Evolutionary conservation across 192 early-diverging fungal genomes (phyloP), one percentile per base, ranked within the genome.

Genomic region (Borealophlyctis nickersoniae): DNA sequence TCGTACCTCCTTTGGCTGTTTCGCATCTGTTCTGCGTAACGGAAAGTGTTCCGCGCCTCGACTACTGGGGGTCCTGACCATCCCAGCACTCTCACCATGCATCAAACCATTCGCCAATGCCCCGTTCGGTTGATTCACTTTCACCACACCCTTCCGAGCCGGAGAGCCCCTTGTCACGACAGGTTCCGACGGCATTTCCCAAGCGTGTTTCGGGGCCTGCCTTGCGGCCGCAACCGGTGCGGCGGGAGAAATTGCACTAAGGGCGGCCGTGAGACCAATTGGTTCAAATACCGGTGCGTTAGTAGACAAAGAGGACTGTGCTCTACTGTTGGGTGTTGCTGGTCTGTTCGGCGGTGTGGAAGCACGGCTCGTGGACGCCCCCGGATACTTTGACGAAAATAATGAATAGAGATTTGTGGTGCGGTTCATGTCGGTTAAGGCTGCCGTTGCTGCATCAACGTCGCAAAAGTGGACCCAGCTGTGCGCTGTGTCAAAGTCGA

Each of bases 331-430:
- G n/a, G n/a, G n/a, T n/a, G n/a, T n/a, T n/a, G n/a, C n/a, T n/a
- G n/a, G n/a, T n/a, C n/a, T n/a, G 11, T 9, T 11, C 31, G 58
- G 24, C 28, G 62, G 7, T 63, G 62, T 16, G 22, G 62, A 62
- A 11, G 62, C 22, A 65, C 35, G 13, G 13, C 60, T 31, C 30
- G 22, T 65, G 19, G 16, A n/a, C 16, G 22, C 30, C 30, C 32
- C 19, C 36, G 19, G 57, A 31, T 63, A 65, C 61, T 65, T 65
- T 35, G 60, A 63, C 24, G 62, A 66, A 56, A 60, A 65, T 7
- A 65, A 61, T 22, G 61, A 13, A 36, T 65, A 65, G 23, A 65
- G 61, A 36, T 65, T 65, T 4, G 63, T 65, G 61, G 9, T 13
- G 11, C 22, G 13, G 26, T 65, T 65, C 23, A 65, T 11, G 22